Evolutionary conservation across 108 stramenopile species (phyloP), one percentile per base, ranked within the genome.

Genomic region (Seminavis robusta): DNA sequence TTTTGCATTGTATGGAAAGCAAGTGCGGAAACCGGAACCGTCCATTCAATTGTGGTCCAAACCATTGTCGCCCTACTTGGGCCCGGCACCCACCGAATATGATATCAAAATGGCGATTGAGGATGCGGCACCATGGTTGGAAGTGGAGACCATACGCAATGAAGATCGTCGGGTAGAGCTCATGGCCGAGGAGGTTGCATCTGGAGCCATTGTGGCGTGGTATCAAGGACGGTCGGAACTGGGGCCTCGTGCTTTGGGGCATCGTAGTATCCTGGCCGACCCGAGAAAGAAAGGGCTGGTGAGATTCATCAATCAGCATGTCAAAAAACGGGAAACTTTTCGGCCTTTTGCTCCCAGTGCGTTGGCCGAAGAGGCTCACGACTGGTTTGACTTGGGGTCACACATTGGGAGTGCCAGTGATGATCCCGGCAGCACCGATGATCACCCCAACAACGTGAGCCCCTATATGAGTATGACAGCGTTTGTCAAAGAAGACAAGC

Each of bases 281-380:
- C 95, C 97, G 9, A 65, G 93, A 11, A 77, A 83, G 26, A 83
- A 84, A 30, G 80, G 79, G 10, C 61, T 93, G 11, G 89, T 91
- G 6, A 67, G 90, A 9, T 86, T 84, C 42, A 93, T 97, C 43
- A 97, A 96, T 47, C 61, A 87, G 46, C 59, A 79, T 37, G 92
- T 96, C 8, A 97, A 95, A 48, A 72, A 71, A 34, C 76, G 97
- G 50, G 97, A 98, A 63, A 85, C 73, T 33, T 98, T 95, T 48
- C 84, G 97, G 19, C 95, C 97, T 0, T 95, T 98, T 64, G 95
- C 95, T 29, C 95, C 97, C 6, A 87, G 86, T 64, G 92, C 83
- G 29, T 59, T 98, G 40, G 87, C 77, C 10, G 97, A 98, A 67
- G 71, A 92, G 60, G 93, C 84, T 25, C 41, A 63, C 1, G 59